Evolutionary conservation across 176 grass and related monocot species (phyloP).

Genomic region (Olyra latifolia): DNA sequence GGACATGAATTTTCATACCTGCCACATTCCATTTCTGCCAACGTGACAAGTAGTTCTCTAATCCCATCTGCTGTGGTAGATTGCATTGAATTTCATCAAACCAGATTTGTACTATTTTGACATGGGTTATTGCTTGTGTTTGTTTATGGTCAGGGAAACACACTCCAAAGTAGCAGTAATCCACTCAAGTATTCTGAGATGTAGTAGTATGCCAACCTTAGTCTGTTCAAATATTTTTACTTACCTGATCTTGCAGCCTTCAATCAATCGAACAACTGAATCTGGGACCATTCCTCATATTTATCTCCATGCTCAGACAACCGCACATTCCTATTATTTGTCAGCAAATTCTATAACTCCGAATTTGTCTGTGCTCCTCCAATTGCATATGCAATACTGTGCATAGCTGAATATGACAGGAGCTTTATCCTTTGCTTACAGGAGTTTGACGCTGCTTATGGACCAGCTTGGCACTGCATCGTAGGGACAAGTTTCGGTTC

Average conservation of each 20-base stretch:
- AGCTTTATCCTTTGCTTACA: conserved; percentile 47
- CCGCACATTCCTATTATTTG: conserved; percentile 21
- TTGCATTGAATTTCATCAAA: background rate
- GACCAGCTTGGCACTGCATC: conserved; percentile 98
- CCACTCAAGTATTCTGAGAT: background rate
- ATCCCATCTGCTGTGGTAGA: background rate
- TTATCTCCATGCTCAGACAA: background rate
- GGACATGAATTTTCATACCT: background rate
- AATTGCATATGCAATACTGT: background rate
- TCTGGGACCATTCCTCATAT: background rate
- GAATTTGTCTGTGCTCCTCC: conserved; percentile 20
- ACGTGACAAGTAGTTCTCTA: background rate
- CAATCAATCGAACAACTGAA: background rate
- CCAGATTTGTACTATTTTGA: background rate
- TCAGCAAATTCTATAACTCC: background rate
- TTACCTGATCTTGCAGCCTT: background rate
- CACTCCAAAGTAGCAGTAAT: background rate
- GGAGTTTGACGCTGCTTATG: conserved; percentile 90
- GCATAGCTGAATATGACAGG: conserved; percentile 5
- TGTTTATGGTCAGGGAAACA: background rate
- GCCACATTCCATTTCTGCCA: background rate
- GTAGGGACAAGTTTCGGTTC: conserved; percentile 96
- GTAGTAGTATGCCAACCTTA: background rate
- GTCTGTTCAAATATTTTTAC: background rate
- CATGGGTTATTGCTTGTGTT: background rate